These are phyloP conservation scores for Globisporangium ultimum DNA, from an alignment of 352 stramenopile genomes.

Conservation along the genomic window DNA sequence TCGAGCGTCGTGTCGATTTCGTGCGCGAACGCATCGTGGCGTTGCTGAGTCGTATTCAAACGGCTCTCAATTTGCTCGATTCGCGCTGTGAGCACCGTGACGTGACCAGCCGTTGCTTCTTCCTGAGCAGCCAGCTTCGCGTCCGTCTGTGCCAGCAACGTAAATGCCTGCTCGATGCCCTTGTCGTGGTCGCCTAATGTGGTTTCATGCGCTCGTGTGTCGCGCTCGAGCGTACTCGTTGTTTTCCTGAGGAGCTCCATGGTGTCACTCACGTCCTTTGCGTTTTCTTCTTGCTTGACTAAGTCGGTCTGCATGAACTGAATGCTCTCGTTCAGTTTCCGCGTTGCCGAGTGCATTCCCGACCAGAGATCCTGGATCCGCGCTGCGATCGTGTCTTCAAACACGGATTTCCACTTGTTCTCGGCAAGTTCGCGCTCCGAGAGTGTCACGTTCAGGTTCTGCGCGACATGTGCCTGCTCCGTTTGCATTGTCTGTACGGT, in stretches of 20 bases:
- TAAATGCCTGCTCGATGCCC: conserved; percentile 29
- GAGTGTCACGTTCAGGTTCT: conserved; percentile 32
- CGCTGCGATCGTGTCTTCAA: conserved; percentile 38
- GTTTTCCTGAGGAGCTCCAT: conserved; percentile 27
- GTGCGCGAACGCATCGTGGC: conserved; percentile 22
- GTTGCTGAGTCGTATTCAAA: conserved; percentile 11
- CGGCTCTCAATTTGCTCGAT: conserved; percentile 23
- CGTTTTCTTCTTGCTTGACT: conserved; percentile 38
- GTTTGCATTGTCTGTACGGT: conserved; percentile 22
- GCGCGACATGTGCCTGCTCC: conserved; percentile 25
- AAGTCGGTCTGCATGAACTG: conserved; percentile 43
- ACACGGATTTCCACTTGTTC: conserved; percentile 59
- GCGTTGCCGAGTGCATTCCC: conserved; percentile 29
- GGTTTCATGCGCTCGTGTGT: conserved; percentile 17
- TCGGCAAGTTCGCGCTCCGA: conserved; percentile 34
- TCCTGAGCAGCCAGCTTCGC: conserved; percentile 25
- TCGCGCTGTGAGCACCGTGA: conserved; percentile 18
- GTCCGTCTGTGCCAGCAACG: conserved; percentile 21
- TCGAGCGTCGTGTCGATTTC: conserved; percentile 30
- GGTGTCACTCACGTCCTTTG: conserved; percentile 25
- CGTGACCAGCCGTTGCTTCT: conserved; percentile 13
- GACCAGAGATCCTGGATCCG: conserved; percentile 61
- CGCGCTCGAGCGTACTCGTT: conserved; percentile 15
- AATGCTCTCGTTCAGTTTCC: conserved; percentile 35
- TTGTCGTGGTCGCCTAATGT: conserved; percentile 23